Conservation (phyloP, 805 yeast species). For the Sugiyamaella valdiviana region DNA sequence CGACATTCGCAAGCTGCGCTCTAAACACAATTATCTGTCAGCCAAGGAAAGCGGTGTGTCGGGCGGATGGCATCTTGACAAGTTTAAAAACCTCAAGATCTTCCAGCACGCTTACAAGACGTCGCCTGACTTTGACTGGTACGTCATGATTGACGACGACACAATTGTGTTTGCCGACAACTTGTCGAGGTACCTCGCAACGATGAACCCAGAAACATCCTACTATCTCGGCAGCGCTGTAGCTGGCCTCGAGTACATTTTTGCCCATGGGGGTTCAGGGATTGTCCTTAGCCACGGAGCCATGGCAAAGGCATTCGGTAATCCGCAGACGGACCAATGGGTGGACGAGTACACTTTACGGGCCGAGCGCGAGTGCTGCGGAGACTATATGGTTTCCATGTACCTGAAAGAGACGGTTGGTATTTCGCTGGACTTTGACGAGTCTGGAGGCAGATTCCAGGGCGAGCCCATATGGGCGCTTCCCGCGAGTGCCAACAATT, state of each 20-base stretch:
- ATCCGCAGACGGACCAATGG: slow-evolving; percentile 9
- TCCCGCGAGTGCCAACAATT: slow-evolving; percentile 15
- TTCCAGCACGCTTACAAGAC: slow-evolving; percentile 28
- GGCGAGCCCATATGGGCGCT: slow-evolving; percentile 25
- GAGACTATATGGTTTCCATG: slow-evolving; percentile 30
- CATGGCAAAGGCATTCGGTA: slow-evolving; percentile 24
- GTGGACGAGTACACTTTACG: slow-evolving; percentile 11
- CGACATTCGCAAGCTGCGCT: slow-evolving; percentile 1
- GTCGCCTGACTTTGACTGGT: slow-evolving; percentile 30
- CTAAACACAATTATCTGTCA: slow-evolving; percentile 2
- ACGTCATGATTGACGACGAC: slow-evolving; percentile 32
- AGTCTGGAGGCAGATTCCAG: slow-evolving; percentile 24
- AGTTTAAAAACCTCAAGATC: slow-evolving; percentile 33
- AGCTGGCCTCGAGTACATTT: slow-evolving; percentile 18
- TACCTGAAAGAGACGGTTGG: slow-evolving; percentile 20
- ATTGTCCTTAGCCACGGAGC: slow-evolving; percentile 30
- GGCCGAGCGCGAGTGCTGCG: slow-evolving; percentile 31
- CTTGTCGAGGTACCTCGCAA: slow-evolving; percentile 20
- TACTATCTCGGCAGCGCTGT: slow-evolving; percentile 31
- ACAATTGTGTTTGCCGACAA: slow-evolving; percentile 27
- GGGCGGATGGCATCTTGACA: slow-evolving; percentile 31
- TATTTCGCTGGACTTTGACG: slow-evolving; percentile 8
- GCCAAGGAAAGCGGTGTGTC: slow-evolving; percentile 1
- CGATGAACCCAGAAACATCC: slow-evolving; percentile 22
- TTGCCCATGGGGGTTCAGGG: slow-evolving; percentile 37